phyloP scores from a whole-genome alignment of 148 eudicot genomes.

The Simmondsia chinensis region DNA sequence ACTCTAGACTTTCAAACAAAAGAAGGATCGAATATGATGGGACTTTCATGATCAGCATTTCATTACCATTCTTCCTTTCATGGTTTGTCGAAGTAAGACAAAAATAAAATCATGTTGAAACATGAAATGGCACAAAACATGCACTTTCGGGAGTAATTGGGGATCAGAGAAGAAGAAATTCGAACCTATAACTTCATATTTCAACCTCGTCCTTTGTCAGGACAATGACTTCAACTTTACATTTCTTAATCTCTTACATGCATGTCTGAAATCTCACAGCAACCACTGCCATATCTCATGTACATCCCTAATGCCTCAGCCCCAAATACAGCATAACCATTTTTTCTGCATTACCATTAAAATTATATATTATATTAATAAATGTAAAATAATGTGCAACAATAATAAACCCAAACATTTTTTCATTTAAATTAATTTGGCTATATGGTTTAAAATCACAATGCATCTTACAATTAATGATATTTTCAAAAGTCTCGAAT shows the following conservation, averaged over 20 bases:
- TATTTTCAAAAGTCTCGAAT: neutral
- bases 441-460: neutral
- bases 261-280: constrained; percentile 1
- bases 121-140: no score
- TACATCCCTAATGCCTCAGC: neutral
- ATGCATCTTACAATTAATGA: neutral
- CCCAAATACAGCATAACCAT: constrained; percentile 48
- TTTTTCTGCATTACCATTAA: constrained; percentile 30
- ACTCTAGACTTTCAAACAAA: no score
- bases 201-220: neutral
- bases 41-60: no score
- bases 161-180: neutral
- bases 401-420: neutral
- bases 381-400: neutral
- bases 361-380: neutral
- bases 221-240: neutral
- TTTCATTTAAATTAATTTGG: neutral
- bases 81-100: no score
- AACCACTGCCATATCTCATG: neutral
- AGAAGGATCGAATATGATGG: no score
- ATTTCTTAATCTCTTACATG: no score
- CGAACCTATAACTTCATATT: neutral
- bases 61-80: no score
- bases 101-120: no score
- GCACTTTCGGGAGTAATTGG: no score